Base-by-base conservation (phyloP, 371 early-diverging fungal species). In the Entomophthora muscae region DNA sequence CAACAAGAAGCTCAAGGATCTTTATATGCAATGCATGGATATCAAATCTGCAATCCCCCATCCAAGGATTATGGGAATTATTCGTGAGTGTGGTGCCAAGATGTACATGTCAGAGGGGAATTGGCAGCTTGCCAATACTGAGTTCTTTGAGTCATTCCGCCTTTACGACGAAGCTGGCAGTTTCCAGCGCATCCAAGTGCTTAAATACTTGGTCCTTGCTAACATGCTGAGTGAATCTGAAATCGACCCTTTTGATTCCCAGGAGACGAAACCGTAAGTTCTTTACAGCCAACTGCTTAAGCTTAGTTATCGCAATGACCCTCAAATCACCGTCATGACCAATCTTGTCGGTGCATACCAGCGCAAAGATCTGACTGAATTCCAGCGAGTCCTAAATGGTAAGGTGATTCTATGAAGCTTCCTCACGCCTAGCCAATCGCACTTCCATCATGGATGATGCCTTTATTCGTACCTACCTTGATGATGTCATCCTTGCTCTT, bases 151-250 rank as follows among this genome's bases (percentile, higher is more conserved):
- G 65, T 88, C 95, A 0, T 97, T 97, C 76, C 93, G 91, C 65
- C 91, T 89, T 70, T 97, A 94, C 71, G 95, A 95, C 69, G 97
- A 97, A 73, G 94, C 97, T 0, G 97, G 95, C 32, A 88, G 87
- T 66, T 80, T 79, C 12, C 93, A 91, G 67, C 87, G 97, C 63
- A 90, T 95, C 55, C 86, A 86, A 66, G 90, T 92, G 32, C 77
- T 96, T 52, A 94, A 94, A 85, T 93, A 73, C 70, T 75, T 95
- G 54, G 93, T 95, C 0, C 69, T 97, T 63, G 91, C 94, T 7
- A 92, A 90, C 69, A 94, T 97, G 93, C 71, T 97, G 66, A 89
- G 88, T 66, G 91, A 91, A 68, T 90, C 89, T 13, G 81, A 86
- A 66, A 91, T 97, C 76, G 91, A 95, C 68, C 94, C 93, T 0